A percentile compares a stretch with the other conserved stretches of the same genome.
phyloP scores from a whole-genome alignment of 306 rosid genomes.

The Trichosanthes cucumerina region DNA sequence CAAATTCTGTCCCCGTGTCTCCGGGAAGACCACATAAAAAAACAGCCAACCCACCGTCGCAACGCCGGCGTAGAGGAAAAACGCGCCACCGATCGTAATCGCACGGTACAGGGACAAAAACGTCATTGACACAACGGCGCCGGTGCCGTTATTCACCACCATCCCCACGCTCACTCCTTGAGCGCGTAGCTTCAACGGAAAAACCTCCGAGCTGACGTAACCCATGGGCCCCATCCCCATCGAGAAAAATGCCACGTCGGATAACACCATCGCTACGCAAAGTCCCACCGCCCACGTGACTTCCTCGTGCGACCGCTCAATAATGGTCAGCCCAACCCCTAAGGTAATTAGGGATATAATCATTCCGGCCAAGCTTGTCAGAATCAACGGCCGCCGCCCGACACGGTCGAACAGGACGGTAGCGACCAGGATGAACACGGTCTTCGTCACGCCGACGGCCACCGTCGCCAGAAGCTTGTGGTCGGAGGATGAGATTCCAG shows the following conservation, averaged over 20 bases:
- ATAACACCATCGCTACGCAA: slow-evolving; percentile 27
- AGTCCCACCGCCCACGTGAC: slow-evolving; percentile 47
- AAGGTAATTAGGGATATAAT: slow-evolving; percentile 28
- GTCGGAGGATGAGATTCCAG: slow-evolving; percentile 27
- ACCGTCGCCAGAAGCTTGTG: slow-evolving; percentile 43
- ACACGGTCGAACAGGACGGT: slow-evolving; percentile 44
- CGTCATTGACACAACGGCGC: slow-evolving; percentile 60
- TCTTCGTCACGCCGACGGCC: slow-evolving; percentile 63
- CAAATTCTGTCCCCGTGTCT: slow-evolving; percentile 60
- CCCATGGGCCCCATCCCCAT: slow-evolving; percentile 80
- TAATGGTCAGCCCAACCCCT: slow-evolving; percentile 30
- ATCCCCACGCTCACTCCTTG: slow-evolving; percentile 62
- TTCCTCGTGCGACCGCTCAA: slow-evolving; percentile 8
- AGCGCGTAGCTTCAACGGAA: slow-evolving; percentile 70
- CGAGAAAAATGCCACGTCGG: slow-evolving; percentile 51
- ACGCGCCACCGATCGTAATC: slow-evolving; percentile 59
- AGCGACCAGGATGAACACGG: slow-evolving; percentile 46
- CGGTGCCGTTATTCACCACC: slow-evolving; percentile 36
- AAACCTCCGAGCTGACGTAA: slow-evolving; percentile 61
- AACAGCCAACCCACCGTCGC: slow-evolving; percentile 41
- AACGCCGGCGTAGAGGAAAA: slow-evolving; percentile 41
- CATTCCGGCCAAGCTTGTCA: slow-evolving; percentile 54
- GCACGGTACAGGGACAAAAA: slow-evolving; percentile 44
- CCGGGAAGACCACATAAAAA: slow-evolving; percentile 51
- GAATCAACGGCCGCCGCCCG: slow-evolving; percentile 64